phyloP scores from a whole-genome alignment of 192 early-diverging fungal genomes.

The Rhizoclosmatium sp. region DNA sequence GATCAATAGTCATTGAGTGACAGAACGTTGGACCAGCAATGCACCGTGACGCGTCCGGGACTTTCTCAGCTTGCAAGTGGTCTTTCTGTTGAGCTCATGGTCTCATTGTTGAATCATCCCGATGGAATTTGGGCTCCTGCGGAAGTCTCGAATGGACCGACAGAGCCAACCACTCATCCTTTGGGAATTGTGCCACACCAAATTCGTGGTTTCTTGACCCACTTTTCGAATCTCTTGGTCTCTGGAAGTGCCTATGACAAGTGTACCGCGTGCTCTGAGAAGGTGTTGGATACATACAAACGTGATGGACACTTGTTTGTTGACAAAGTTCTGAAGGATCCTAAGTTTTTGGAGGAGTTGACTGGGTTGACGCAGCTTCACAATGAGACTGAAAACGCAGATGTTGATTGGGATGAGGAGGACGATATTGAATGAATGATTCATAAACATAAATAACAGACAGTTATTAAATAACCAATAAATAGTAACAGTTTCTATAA shows the following conservation, averaged over 20 bases:
- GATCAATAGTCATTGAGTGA: conserved; percentile 82
- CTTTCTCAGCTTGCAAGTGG: conserved; percentile 89
- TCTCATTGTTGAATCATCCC: conserved; percentile 85
- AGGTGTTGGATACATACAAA: conserved; percentile 68
- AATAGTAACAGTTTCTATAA: too few relatives aligned
- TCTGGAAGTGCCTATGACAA: conserved; percentile 83
- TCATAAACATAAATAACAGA: too few relatives aligned
- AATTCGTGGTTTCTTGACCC: conserved; percentile 88
- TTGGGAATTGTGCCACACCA: conserved; percentile 92
- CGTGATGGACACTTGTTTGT: conserved; percentile 78
- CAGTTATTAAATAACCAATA: too few relatives aligned
- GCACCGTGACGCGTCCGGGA: conserved; percentile 96
- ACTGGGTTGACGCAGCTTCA: conserved; percentile 85
- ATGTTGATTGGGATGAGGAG: conserved; percentile 80
- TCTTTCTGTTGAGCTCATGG: conserved; percentile 88
- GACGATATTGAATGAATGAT: conserved; percentile 39
- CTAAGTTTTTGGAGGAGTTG: conserved; percentile 84
- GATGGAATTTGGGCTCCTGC: conserved; percentile 65
- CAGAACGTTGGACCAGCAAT: conserved; percentile 96
- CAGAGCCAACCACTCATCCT: conserved; percentile 45
- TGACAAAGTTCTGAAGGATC: conserved; percentile 71
- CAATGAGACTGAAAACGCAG: conserved; percentile 75
- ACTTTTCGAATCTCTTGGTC: conserved; percentile 86
- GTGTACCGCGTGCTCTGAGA: conserved; percentile 91
- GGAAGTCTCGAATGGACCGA: conserved; percentile 45